Conservation (phyloP, 1,284 basidiomycete species). For the Puccinia horiana region DNA sequence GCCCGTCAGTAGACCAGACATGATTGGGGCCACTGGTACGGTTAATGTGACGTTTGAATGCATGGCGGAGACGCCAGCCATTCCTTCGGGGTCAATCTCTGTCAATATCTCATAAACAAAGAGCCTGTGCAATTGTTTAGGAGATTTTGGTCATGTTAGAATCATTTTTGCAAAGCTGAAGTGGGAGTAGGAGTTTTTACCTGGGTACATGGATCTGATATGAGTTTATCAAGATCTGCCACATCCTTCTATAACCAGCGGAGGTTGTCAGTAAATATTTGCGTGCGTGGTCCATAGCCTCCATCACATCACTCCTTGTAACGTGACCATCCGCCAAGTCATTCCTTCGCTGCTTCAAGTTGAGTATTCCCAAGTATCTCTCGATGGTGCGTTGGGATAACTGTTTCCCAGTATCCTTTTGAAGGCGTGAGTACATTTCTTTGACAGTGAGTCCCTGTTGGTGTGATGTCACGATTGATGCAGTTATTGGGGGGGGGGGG, state of each 20-base stretch:
- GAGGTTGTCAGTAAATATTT: background rate
- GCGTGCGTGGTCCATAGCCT: background rate
- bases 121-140: background rate
- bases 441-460: background rate
- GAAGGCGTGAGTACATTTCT: background rate
- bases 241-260: background rate
- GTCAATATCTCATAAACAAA: background rate
- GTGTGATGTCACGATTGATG: background rate
- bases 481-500: background rate
- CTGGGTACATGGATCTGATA: background rate
- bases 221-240: background rate
- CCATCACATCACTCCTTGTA: background rate
- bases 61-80: background rate
- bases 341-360: background rate
- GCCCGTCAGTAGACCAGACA: slow-evolving; percentile 13
- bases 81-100: slow-evolving; percentile 21
- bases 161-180: too few relatives aligned
- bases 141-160: too few relatives aligned
- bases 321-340: background rate
- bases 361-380: background rate
- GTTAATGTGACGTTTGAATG: background rate
- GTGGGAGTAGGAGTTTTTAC: too few relatives aligned
- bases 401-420: background rate
- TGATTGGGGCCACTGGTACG: background rate
- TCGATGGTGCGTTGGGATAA: background rate